Evolutionary conservation across 495 filamentous ascomycete genomes (phyloP).

Genomic region (Hypoxylon fragiforme): DNA sequence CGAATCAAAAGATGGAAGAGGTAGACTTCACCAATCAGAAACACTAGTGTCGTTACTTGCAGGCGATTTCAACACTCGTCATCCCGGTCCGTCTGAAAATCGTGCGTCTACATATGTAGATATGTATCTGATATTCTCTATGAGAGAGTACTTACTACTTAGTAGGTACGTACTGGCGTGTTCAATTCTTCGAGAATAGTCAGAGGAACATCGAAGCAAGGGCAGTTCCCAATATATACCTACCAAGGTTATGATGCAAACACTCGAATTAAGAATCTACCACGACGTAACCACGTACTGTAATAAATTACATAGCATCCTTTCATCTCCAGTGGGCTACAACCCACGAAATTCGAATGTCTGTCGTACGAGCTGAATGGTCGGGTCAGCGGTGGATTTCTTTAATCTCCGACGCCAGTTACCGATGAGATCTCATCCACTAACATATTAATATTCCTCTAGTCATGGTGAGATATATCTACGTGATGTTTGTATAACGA

Average conservation of each 20-base stretch:
- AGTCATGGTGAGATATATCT: no score
- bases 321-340: slow-evolving; percentile 19
- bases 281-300: not conserved
- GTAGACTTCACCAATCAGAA: slow-evolving; percentile 32
- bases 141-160: not conserved
- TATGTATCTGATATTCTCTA: slow-evolving; percentile 1
- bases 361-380: slow-evolving; percentile 11
- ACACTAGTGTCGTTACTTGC: slow-evolving; percentile 34
- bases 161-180: not conserved
- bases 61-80: slow-evolving; percentile 24
- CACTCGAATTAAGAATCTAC: not conserved
- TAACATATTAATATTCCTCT: no score
- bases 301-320: not conserved
- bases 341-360: not conserved
- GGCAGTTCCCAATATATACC: no score
- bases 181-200: no score
- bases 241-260: no score
- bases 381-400: slow-evolving; percentile 5
- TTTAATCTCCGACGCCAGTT: not conserved
- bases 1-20: slow-evolving; percentile 17
- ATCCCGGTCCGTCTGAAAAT: slow-evolving; percentile 25
- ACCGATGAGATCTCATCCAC: not conserved
- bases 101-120: slow-evolving; percentile 1
- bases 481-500: no score
- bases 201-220: no score